Evolutionary conservation across 495 filamentous ascomycete genomes (phyloP).

Genomic region (Aspergillus ellipticus): DNA sequence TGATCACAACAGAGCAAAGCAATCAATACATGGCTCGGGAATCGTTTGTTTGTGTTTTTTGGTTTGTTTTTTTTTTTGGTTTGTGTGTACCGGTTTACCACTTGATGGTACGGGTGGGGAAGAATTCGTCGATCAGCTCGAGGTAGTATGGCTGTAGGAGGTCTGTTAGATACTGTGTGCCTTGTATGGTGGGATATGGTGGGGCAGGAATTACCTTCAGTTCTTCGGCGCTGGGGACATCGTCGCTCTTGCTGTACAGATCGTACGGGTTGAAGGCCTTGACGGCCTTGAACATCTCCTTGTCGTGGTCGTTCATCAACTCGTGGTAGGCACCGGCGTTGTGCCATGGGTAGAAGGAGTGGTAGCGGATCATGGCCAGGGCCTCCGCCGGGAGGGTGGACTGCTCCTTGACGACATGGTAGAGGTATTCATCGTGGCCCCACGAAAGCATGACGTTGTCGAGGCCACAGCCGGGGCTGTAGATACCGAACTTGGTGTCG

Average conservation of each 20-base stretch:
- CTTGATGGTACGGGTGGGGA: constrained; percentile 69
- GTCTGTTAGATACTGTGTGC: neutral
- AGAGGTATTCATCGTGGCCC: constrained; percentile 92
- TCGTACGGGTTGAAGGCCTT: constrained; percentile 89
- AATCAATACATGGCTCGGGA: neutral
- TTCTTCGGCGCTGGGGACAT: constrained; percentile 66
- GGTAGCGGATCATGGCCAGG: constrained; percentile 86
- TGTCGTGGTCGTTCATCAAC: constrained; percentile 79
- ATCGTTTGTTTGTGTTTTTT: neutral
- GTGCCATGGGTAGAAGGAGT: constrained; percentile 91
- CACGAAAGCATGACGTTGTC: constrained; percentile 85
- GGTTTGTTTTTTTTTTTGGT: neutral
- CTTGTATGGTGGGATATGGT: neutral
- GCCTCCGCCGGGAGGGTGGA: constrained; percentile 72
- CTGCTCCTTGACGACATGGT: constrained; percentile 77
- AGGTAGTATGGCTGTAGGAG: constrained; percentile 66
- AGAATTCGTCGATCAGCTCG: constrained; percentile 82
- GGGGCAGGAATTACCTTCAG: constrained; percentile 50
- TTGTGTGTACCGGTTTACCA: constrained; percentile 55
- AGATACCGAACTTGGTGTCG: constrained; percentile 71
- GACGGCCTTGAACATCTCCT: constrained; percentile 73
- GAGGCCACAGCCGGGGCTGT: constrained; percentile 68
- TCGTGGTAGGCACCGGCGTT: constrained; percentile 69
- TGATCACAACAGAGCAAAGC: too few species aligned
- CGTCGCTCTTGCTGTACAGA: constrained; percentile 88